Evolutionary conservation across 1,284 basidiomycete genomes (phyloP).

Genomic region (Papiliotrema flavescens): DNA sequence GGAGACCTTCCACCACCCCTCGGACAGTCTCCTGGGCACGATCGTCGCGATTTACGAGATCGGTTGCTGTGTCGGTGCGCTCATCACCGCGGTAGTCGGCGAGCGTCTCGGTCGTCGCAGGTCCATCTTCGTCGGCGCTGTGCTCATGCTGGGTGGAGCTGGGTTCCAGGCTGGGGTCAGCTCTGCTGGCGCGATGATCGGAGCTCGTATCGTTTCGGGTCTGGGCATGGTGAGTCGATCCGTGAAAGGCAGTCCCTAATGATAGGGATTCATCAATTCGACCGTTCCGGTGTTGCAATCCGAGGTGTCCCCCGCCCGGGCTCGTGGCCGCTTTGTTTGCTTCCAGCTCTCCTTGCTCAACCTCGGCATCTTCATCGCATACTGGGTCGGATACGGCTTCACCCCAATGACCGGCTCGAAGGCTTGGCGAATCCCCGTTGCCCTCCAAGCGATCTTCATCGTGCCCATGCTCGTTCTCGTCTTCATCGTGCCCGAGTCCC

Average conservation of each 20-base stretch:
- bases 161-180: constrained; percentile 33
- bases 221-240: constrained; percentile 15
- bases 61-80: constrained; percentile 33
- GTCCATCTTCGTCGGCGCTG: constrained; percentile 31
- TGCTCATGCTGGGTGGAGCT: constrained; percentile 35
- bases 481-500: constrained; percentile 36
- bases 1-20: constrained; percentile 22
- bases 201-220: constrained; percentile 23
- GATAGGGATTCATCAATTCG: constrained; percentile 37
- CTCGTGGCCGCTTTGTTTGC: constrained; percentile 38
- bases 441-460: constrained; percentile 31
- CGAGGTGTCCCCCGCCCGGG: constrained; percentile 36
- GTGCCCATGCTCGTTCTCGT: constrained; percentile 20
- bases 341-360: constrained; percentile 39
- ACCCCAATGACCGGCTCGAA: constrained; percentile 19
- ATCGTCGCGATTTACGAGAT: constrained; percentile 45
- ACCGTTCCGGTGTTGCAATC: constrained; percentile 40
- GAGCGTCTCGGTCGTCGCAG: constrained; percentile 32
- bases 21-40: constrained; percentile 21
- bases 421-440: constrained; percentile 24
- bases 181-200: constrained; percentile 32
- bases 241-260: constrained; percentile 1
- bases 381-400: constrained; percentile 37
- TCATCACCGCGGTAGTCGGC: constrained; percentile 34
- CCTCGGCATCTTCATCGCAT: constrained; percentile 39